phyloP scores from a whole-genome alignment of 75 land plant genomes.

The Pseudotsuga menziesii region DNA sequence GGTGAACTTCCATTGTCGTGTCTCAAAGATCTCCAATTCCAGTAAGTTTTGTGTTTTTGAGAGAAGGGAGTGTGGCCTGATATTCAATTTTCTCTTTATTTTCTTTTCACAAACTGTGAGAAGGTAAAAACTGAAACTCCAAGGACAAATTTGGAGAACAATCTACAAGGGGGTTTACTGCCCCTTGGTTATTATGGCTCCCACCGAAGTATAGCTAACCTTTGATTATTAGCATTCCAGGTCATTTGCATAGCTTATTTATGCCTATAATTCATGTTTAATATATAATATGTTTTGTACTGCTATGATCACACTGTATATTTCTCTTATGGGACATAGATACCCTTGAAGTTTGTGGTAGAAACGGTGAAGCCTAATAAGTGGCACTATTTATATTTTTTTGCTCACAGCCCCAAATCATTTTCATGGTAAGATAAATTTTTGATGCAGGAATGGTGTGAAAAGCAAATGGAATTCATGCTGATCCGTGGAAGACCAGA shows the following conservation, averaged over 20 bases:
- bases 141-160: background rate
- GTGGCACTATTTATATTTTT: constrained; percentile 1
- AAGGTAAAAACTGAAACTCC: background rate
- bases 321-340: background rate
- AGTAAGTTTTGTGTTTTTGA: background rate
- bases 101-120: too few species aligned
- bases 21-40: too few species aligned
- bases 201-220: background rate
- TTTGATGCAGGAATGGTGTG: constrained; percentile 85
- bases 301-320: background rate
- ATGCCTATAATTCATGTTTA: too few species aligned
- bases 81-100: too few species aligned
- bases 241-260: too few species aligned
- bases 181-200: background rate
- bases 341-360: background rate
- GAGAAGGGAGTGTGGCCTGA: background rate
- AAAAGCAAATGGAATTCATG: constrained; percentile 78
- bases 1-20: too few species aligned
- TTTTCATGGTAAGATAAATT: background rate
- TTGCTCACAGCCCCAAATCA: background rate
- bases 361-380: background rate
- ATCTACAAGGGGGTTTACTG: background rate
- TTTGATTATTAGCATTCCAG: background rate
- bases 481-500: constrained; percentile 50
- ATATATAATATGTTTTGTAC: too few species aligned